A percentile compares a stretch with the other conserved stretches of the same genome.
Evolutionary conservation across 768 basidiomycete genomes (phyloP).

Genomic region (Suillus cothurnatus): DNA sequence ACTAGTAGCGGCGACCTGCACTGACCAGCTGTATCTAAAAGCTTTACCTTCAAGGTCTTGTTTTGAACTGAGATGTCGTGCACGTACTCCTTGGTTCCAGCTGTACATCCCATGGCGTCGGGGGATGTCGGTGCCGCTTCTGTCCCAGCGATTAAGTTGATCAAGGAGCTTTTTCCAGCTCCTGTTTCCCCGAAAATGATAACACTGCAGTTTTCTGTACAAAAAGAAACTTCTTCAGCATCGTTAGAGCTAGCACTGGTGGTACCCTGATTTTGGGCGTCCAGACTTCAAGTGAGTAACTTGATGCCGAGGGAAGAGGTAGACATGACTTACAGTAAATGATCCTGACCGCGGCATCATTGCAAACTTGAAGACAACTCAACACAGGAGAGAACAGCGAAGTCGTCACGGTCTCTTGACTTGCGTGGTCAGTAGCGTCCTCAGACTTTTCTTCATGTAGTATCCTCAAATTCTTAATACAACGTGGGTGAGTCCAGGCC

Average conservation of each 20-base stretch:
- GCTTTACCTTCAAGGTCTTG: constrained; percentile 14
- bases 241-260: not conserved
- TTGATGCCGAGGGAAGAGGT: not conserved
- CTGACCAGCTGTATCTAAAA: constrained; percentile 38
- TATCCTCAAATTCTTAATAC: not conserved
- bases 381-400: not conserved
- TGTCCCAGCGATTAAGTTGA: constrained; percentile 41
- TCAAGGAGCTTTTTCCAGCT: constrained; percentile 43
- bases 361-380: not conserved
- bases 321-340: not conserved
- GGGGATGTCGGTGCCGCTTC: constrained; percentile 34
- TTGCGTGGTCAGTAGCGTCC: not conserved
- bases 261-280: not conserved
- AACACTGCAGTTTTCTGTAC: constrained; percentile 30
- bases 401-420: not conserved
- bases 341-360: not conserved
- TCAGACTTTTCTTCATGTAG: not conserved
- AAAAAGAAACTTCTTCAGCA: not conserved
- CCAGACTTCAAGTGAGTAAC: not conserved
- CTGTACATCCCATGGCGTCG: constrained; percentile 39
- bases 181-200: constrained; percentile 49
- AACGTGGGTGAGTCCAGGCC: not conserved
- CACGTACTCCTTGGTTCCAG: constrained; percentile 28
- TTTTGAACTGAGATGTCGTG: constrained; percentile 20
- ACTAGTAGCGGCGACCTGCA: not conserved